Conservation (phyloP, 768 basidiomycete genomes). For the Phlegmacium glaucopus region DNA sequence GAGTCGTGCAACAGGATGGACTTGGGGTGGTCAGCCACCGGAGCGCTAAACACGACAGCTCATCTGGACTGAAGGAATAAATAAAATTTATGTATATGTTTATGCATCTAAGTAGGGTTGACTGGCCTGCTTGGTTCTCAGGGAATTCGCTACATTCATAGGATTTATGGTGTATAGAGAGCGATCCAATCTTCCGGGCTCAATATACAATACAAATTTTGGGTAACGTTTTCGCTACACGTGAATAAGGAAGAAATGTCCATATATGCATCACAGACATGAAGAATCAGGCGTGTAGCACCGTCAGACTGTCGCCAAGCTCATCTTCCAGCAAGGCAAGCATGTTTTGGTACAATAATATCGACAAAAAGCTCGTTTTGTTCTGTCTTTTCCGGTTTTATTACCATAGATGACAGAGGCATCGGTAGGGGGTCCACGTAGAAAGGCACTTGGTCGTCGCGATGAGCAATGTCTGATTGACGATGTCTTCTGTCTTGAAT, state of each 20-base stretch:
- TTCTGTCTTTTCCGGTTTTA: conserved; percentile 13
- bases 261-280: no score
- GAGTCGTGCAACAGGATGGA: conserved; percentile 24
- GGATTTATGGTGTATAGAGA: background rate
- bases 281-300: no score
- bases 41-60: background rate
- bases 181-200: no score
- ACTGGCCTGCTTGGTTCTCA: no score
- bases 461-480: background rate
- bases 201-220: no score
- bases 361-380: conserved; percentile 14
- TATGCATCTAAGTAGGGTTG: background rate
- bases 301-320: background rate
- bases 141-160: background rate
- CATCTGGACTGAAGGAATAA: background rate
- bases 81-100: background rate
- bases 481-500: conserved; percentile 8
- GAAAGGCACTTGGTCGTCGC: conserved; percentile 7
- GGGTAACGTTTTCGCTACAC: no score
- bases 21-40: background rate
- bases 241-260: no score
- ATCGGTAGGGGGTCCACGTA: conserved; percentile 52
- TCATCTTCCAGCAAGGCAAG: conserved; percentile 41
- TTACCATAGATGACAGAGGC: conserved; percentile 50
- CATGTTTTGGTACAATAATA: conserved; percentile 31